Percentiles rank a stretch among this genome's conserved stretches.
Evolutionary conservation across 768 basidiomycete species (phyloP).

Genomic region (Mycena haematopus): DNA sequence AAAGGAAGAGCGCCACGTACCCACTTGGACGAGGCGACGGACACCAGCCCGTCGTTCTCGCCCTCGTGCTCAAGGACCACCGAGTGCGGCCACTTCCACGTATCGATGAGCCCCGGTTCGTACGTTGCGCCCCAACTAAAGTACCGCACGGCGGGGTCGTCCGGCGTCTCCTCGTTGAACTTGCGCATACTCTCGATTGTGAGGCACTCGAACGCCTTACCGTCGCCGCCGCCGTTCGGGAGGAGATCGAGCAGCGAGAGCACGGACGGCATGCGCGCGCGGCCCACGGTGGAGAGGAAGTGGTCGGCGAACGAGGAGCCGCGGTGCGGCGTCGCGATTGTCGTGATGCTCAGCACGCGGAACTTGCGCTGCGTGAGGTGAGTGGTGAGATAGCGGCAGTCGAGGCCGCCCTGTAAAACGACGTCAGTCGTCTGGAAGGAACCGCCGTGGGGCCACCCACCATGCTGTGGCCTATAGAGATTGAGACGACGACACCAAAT

Average conservation of each 20-base stretch:
- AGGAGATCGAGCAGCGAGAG: constrained; percentile 80
- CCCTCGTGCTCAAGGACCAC: constrained; percentile 89
- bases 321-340: constrained; percentile 93
- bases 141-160: constrained; percentile 81
- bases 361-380: constrained; percentile 78
- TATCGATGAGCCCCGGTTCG: constrained; percentile 88
- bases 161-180: constrained; percentile 89
- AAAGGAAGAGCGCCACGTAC: constrained; percentile 38
- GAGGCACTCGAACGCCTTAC: constrained; percentile 89
- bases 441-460: constrained; percentile 43
- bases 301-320: constrained; percentile 95
- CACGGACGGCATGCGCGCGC: constrained; percentile 68
- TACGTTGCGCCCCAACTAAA: constrained; percentile 96
- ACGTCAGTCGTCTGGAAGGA: constrained; percentile 19
- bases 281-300: constrained; percentile 79
- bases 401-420: constrained; percentile 81
- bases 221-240: constrained; percentile 93
- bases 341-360: constrained; percentile 85
- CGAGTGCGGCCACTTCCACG: constrained; percentile 75
- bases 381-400: constrained; percentile 90
- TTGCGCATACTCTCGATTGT: constrained; percentile 83
- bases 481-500: constrained; percentile 16
- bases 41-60: constrained; percentile 93
- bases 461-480: constrained; percentile 71
- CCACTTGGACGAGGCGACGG: constrained; percentile 88